phyloP scores from a whole-genome alignment of 148 eudicot genomes.

The Camellia lanceoleosa region DNA sequence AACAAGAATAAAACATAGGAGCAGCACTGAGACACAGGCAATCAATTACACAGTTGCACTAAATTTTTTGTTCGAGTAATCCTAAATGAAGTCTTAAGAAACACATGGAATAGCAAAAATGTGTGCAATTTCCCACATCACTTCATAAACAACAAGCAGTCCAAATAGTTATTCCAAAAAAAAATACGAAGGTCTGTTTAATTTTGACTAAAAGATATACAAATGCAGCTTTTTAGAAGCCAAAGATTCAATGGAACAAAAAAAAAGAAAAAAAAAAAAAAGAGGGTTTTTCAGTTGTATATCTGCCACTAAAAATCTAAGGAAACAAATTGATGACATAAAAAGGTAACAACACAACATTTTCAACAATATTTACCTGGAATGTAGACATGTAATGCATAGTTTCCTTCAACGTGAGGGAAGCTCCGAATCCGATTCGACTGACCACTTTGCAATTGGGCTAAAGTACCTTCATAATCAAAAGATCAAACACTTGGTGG shows the following conservation, averaged over 20 bases:
- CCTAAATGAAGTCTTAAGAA: not conserved
- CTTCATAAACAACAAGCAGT: conserved; percentile 9
- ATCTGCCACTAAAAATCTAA: not conserved
- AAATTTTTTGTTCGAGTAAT: not conserved
- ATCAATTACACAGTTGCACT: not conserved
- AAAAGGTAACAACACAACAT: not conserved
- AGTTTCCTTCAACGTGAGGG: conserved; percentile 91
- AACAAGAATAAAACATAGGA: not conserved
- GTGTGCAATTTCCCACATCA: not conserved
- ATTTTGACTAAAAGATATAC: not conserved
- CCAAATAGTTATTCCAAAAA: not conserved
- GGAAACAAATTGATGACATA: not conserved
- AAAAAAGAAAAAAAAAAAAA: not conserved
- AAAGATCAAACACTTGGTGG: conserved; percentile 24
- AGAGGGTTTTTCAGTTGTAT: not conserved
- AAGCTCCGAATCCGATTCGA: conserved; percentile 68
- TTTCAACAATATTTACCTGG: conserved; percentile 44
- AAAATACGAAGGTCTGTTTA: not conserved
- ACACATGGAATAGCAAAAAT: not conserved
- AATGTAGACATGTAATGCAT: conserved; percentile 82
- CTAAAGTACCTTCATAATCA: conserved; percentile 40
- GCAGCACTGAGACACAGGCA: not conserved
- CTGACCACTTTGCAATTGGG: conserved; percentile 34
- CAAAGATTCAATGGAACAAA: not conserved
- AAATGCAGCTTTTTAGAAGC: not conserved